A percentile compares a stretch with the other conserved stretches of the same genome.
phyloP scores from a whole-genome alignment of 129 eudicot species.

The Ambrosia trifida region DNA sequence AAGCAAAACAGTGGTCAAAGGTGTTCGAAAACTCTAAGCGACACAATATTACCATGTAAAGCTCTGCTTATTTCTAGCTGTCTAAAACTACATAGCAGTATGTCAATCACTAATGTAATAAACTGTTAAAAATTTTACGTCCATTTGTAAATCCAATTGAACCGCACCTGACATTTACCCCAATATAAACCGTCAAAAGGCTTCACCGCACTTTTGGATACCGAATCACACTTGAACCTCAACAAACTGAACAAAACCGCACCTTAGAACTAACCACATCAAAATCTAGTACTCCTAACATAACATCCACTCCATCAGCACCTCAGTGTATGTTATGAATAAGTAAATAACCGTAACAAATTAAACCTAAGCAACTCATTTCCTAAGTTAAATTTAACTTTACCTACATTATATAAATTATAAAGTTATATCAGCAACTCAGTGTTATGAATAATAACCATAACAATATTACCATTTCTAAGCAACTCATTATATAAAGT shows the following conservation, averaged over 20 bases:
- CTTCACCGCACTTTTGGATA: not conserved
- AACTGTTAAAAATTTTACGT: not conserved
- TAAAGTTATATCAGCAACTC: too few species aligned
- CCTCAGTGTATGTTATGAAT: too few species aligned
- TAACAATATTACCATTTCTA: too few species aligned
- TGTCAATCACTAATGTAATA: conserved; percentile 2
- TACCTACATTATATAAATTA: not conserved
- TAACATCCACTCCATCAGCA: conserved; percentile 10
- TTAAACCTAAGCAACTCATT: not conserved
- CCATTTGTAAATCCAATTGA: conserved; percentile 4
- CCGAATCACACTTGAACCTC: conserved; percentile 2
- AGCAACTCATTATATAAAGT: not conserved
- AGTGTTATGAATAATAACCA: too few species aligned
- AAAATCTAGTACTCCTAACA: not conserved
- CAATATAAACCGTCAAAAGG: not conserved
- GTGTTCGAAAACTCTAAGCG: not conserved
- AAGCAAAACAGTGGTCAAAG: not conserved
- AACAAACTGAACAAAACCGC: conserved; percentile 3
- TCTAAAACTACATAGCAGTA: conserved; percentile 16
- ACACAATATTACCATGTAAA: not conserved
- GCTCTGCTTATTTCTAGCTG: not conserved
- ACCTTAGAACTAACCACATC: not conserved
- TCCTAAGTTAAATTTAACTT: not conserved
- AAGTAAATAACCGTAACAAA: not conserved
- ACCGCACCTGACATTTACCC: conserved; percentile 7